A percentile compares a stretch with the other conserved stretches of the same genome.
phyloP scores from a whole-genome alignment of 108 stramenopile species.

The Skeletonema potamos region DNA sequence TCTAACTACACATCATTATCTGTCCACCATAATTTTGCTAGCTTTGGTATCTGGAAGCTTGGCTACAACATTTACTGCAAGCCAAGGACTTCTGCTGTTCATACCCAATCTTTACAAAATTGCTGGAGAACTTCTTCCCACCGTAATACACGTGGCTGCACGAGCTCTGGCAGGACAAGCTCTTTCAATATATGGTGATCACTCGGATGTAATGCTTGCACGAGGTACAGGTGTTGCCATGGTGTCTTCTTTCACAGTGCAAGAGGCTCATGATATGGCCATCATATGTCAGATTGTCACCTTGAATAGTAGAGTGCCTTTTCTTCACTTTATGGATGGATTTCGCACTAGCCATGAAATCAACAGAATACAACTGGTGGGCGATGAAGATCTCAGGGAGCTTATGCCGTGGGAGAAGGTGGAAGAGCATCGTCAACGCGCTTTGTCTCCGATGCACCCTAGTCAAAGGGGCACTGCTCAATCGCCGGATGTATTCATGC shows the following conservation, averaged over 20 bases:
- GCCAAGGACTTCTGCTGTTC: constrained; percentile 60
- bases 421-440: constrained; percentile 63
- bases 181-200: constrained; percentile 64
- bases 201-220: constrained; percentile 65
- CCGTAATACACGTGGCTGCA: constrained; percentile 66
- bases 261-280: constrained; percentile 73
- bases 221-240: constrained; percentile 61
- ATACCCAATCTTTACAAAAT: constrained; percentile 74
- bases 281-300: constrained; percentile 55
- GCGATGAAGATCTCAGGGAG: constrained; percentile 50
- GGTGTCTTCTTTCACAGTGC: constrained; percentile 59
- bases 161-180: constrained; percentile 64
- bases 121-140: constrained; percentile 62
- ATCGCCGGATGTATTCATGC: constrained; percentile 70
- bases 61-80: constrained; percentile 63
- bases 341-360: constrained; percentile 68
- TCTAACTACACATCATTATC: too few species aligned
- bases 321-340: constrained; percentile 70
- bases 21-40: too few species aligned
- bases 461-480: constrained; percentile 71
- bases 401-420: constrained; percentile 63
- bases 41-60: constrained; percentile 56
- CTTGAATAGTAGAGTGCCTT: constrained; percentile 60
- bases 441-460: constrained; percentile 64
- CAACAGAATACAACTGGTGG: constrained; percentile 53